Conservation (phyloP, 2,329 filamentous ascomycete species). For the Atkinsonella texensis region DNA sequence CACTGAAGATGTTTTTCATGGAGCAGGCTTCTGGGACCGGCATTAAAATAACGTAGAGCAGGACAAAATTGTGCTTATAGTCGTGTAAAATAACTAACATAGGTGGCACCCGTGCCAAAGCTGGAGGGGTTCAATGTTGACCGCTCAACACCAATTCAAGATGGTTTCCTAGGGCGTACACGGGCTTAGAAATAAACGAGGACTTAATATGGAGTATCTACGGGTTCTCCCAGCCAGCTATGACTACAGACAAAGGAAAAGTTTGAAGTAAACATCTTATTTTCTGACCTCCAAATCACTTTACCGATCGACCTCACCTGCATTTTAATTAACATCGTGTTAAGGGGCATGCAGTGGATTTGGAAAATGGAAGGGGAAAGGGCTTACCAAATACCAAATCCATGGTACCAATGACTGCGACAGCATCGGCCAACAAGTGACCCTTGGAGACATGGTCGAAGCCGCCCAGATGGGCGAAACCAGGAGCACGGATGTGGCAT, state of each 20-base stretch:
- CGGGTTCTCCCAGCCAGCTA: constrained; percentile 24
- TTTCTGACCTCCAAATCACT: constrained; percentile 13
- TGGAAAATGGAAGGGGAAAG: neutral
- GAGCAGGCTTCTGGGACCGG: constrained; percentile 49
- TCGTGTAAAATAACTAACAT: neutral
- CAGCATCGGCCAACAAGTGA: constrained; percentile 89
- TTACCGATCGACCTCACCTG: constrained; percentile 52
- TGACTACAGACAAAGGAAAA: constrained; percentile 28
- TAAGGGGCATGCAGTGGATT: neutral
- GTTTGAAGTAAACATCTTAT: constrained; percentile 15
- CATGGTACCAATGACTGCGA: constrained; percentile 88
- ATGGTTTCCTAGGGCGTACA: no score
- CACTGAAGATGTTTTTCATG: constrained; percentile 82
- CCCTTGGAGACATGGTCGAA: constrained; percentile 91
- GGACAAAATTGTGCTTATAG: neutral
- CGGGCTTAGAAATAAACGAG: constrained; percentile 7
- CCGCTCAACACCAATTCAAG: no score
- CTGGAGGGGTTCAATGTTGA: neutral
- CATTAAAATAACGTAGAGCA: constrained; percentile 27
- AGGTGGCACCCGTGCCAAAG: neutral
- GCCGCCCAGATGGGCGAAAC: constrained; percentile 86
- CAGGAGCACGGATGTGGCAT: constrained; percentile 93
- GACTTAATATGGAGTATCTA: constrained; percentile 25
- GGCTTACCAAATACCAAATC: constrained; percentile 74
- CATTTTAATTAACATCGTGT: neutral